Base-by-base conservation (phyloP, 2,329 filamentous ascomycete species). In the Colletotrichum navitas region DNA sequence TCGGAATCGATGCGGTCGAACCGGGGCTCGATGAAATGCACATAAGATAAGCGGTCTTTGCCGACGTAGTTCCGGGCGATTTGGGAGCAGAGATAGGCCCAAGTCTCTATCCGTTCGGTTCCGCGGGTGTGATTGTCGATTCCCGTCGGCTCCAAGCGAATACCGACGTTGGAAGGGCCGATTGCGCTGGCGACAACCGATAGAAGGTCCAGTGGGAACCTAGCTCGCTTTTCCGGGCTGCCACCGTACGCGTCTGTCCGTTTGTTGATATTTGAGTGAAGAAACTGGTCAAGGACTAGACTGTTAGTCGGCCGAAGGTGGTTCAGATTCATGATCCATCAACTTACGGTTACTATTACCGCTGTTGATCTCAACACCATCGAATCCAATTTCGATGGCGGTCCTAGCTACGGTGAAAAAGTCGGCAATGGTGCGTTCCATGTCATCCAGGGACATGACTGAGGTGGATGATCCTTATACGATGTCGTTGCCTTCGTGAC, bases 21-120 rank as follows among this genome's bases (percentile, higher is more conserved):
- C 16, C 83, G 78, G 76, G 85, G 85, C 76, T 86, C 85, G 65
- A 86, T 82, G 51, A 86, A 83, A 75, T 82, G 83, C n/a, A 85
- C 81, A 67, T 86, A 87, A 0, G 83, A 83, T 41, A 86, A 74
- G 63, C 75, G 68, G 21, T 79, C 74, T 16, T 76, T 63, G n/a
- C 77, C 74, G 5, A 78, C 75, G 11, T 82, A 74, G 12, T 74
- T 74, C 14, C 59, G 45, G 1, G 77, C 78, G 24, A 85, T 83
- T 74, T 81, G 77, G 45, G 79, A 76, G 73, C 84, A 85, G 6
- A 87, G 76, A 43, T 83, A 79, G 5, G 81, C 78, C 83, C 85
- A 87, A 0, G 83, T 85, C 74, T 86, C 83, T 10, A 86, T 66
- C 0, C 85, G 79, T 77, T 86, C 79, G 69, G 81, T 81, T 12